Percentiles rank a stretch among this genome's conserved stretches.
phyloP scores from a whole-genome alignment of 345 rosid species.

The Ricinus communis region DNA sequence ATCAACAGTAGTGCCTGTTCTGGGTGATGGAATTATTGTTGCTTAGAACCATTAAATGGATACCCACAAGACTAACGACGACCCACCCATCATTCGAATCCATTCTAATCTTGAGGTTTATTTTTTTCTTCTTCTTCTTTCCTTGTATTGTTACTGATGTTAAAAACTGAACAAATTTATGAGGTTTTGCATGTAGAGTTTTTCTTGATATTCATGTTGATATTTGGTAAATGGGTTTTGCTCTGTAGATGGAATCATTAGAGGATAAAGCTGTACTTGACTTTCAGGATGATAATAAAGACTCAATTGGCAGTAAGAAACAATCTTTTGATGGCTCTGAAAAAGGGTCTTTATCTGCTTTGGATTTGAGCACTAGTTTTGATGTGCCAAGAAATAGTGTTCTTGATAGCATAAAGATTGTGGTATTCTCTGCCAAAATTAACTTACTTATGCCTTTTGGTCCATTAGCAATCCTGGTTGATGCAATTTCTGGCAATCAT shows the following conservation, averaged over 20 bases:
- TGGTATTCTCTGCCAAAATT: constrained; percentile 29
- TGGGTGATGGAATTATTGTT: constrained; percentile 14
- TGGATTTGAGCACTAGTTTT: not conserved
- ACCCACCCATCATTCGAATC: constrained; percentile 8
- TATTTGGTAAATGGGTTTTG: constrained; percentile 8
- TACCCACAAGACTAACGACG: not conserved
- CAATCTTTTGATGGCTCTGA: not conserved
- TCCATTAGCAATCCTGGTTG: constrained; percentile 32
- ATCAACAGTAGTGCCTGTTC: constrained; percentile 5
- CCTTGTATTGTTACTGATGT: too few relatives aligned
- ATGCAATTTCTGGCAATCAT: constrained; percentile 15
- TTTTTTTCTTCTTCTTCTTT: not conserved
- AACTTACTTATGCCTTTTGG: constrained; percentile 38
- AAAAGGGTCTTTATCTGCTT: not conserved
- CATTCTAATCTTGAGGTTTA: constrained; percentile 28
- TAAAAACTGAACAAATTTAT: too few relatives aligned
- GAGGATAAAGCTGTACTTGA: constrained; percentile 17
- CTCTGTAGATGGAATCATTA: constrained; percentile 20
- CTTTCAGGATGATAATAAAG: constrained; percentile 8
- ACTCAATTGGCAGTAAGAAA: not conserved
- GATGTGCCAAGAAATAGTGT: not conserved
- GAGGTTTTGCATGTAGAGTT: not conserved
- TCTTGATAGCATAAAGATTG: constrained; percentile 25
- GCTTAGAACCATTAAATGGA: constrained; percentile 16
- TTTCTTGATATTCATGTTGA: not conserved